A percentile compares a stretch with the other conserved stretches of the same genome.
These are phyloP conservation scores for Hypoxylon sp. DNA, from an alignment of 2,329 filamentous ascomycete species.

Conservation along the genomic window DNA sequence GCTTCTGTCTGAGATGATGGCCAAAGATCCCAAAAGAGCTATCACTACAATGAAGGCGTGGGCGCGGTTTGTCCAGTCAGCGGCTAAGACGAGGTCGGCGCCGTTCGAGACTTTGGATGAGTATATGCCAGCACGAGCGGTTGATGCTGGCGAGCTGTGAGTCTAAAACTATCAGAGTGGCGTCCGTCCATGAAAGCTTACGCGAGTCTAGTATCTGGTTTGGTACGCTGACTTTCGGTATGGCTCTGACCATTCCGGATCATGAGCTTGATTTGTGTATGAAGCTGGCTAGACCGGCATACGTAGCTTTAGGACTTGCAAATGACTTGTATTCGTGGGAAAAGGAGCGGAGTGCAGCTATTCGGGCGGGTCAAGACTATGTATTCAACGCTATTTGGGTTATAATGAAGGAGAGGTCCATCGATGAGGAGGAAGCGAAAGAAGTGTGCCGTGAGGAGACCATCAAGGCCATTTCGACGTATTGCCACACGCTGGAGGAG, in stretches of 20 bases:
- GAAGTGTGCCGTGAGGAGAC: conserved; percentile 12
- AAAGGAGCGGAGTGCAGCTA: conserved; percentile 11
- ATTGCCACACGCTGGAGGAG: conserved; percentile 15
- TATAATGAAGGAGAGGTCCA: conserved; percentile 14
- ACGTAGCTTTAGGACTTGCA: conserved; percentile 12
- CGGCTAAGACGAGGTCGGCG: conserved; percentile 6
- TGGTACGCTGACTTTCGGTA: conserved; percentile 12
- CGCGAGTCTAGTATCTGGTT: conserved; percentile 13
- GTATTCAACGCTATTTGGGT: conserved; percentile 21
- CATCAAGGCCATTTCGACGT: conserved; percentile 14
- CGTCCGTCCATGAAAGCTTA: neutral
- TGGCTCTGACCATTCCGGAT: conserved; percentile 16
- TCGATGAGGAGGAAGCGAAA: conserved; percentile 16
- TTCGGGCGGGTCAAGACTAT: conserved; percentile 11
- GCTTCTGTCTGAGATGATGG: conserved; percentile 20
- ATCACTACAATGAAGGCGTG: conserved; percentile 18
- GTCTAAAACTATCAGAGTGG: neutral
- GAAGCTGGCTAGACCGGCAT: conserved; percentile 18
- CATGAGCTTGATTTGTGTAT: conserved; percentile 16
- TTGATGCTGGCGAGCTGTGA: conserved; percentile 15
- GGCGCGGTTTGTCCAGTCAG: conserved; percentile 16
- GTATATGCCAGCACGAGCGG: conserved; percentile 18
- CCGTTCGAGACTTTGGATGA: conserved; percentile 14
- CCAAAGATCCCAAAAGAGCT: conserved; percentile 18
- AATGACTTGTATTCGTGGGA: conserved; percentile 19